A percentile compares a stretch with the other conserved stretches of the same genome.
Evolutionary conservation across 2,329 filamentous ascomycete genomes (phyloP).

Genomic region (Helotiales sp.): DNA sequence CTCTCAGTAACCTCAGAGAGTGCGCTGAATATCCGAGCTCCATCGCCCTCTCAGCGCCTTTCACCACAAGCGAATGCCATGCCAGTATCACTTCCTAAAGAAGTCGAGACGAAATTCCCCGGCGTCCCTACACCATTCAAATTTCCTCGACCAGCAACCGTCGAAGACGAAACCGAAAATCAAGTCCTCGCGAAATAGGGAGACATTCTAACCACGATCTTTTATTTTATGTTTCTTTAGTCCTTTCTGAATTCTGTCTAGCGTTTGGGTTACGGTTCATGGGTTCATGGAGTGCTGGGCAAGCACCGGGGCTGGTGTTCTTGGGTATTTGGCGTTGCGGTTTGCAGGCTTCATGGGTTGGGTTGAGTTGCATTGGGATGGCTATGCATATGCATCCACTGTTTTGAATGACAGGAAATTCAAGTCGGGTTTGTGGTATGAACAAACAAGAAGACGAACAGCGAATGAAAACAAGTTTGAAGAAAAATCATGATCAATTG

Average conservation of each 20-base stretch:
- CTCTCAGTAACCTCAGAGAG: slow-evolving; percentile 28
- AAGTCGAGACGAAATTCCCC: slow-evolving; percentile 30
- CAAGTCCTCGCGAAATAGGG: background rate
- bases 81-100: slow-evolving; percentile 29
- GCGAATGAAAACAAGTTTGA: background rate
- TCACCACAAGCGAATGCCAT: slow-evolving; percentile 32
- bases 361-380: slow-evolving; percentile 19
- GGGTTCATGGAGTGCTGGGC: background rate
- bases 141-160: slow-evolving; percentile 47
- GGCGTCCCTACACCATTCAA: slow-evolving; percentile 58
- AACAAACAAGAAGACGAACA: background rate
- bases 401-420: background rate
- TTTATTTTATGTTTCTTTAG: slow-evolving; percentile 4
- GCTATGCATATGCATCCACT: slow-evolving; percentile 5
- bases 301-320: slow-evolving; percentile 19
- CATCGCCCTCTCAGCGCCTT: slow-evolving; percentile 27
- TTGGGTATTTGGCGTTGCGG: slow-evolving; percentile 1
- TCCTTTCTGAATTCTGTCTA: background rate
- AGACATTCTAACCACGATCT: background rate
- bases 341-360: slow-evolving; percentile 15
- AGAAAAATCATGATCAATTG: background rate
- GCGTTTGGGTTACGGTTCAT: background rate
- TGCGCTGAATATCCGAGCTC: slow-evolving; percentile 21
- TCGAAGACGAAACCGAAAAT: slow-evolving; percentile 24
- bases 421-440: background rate